Percentiles rank a stretch among this genome's conserved stretches.
Evolutionary conservation across 768 basidiomycete species (phyloP).

Genomic region (Serendipita sp.): DNA sequence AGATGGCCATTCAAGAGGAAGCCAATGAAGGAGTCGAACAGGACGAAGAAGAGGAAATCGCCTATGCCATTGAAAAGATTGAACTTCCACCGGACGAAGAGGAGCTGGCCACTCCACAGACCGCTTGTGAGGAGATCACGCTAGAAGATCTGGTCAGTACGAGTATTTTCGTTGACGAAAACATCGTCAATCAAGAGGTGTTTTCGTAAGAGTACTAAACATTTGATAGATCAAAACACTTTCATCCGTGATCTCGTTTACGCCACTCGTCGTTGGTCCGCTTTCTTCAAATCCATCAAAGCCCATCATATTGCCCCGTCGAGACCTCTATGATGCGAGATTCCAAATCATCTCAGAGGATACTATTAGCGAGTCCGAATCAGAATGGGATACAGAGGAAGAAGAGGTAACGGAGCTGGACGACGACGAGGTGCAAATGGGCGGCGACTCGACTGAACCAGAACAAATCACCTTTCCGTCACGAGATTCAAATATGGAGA

Average conservation of each 20-base stretch:
- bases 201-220: no score
- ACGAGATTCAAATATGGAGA: background rate
- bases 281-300: constrained; percentile 14
- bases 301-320: constrained; percentile 37
- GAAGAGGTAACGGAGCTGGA: constrained; percentile 10
- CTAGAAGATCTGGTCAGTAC: constrained; percentile 9
- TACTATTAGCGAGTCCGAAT: constrained; percentile 18
- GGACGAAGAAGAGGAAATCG: background rate
- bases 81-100: background rate
- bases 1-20: background rate
- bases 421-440: background rate
- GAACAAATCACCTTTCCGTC: background rate
- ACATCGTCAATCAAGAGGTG: no score
- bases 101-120: background rate
- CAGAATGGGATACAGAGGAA: constrained; percentile 14
- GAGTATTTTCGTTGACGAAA: constrained; percentile 12
- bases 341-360: constrained; percentile 70
- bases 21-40: no score
- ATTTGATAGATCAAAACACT: constrained; percentile 40
- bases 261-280: constrained; percentile 43
- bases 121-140: constrained; percentile 5
- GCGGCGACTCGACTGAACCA: background rate
- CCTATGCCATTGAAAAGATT: background rate
- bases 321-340: constrained; percentile 91
- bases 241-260: constrained; percentile 64